Percentiles rank a stretch among this genome's conserved stretches.
Conservation (phyloP, 2,329 filamentous ascomycete species). For the Fusarium clavum region DNA sequence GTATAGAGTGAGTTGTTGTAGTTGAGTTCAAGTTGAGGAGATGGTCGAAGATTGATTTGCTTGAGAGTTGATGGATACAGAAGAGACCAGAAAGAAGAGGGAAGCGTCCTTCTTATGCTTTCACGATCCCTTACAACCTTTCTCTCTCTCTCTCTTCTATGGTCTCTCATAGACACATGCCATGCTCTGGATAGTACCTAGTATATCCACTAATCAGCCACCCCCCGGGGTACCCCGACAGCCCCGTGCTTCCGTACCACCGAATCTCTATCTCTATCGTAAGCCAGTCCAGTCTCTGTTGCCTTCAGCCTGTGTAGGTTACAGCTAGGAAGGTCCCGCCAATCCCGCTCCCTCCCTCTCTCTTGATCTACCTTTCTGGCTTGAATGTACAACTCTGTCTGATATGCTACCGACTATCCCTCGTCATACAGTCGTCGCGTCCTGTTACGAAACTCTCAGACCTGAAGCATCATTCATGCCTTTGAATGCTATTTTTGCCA, state of each 20-base stretch:
- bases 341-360: conserved; percentile 23
- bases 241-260: conserved; percentile 33
- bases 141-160: conserved; percentile 8
- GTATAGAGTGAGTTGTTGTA: conserved; percentile 22
- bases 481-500: conserved; percentile 23
- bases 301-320: background rate
- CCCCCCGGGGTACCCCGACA: conserved; percentile 27
- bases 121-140: conserved; percentile 16
- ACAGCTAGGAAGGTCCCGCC: conserved; percentile 23
- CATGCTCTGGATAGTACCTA: conserved; percentile 5
- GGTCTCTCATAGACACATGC: conserved; percentile 23
- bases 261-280: conserved; percentile 14
- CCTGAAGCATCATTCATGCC: conserved; percentile 1
- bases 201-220: conserved; percentile 1
- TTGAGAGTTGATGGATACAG: conserved; percentile 31
- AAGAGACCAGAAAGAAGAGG: conserved; percentile 37
- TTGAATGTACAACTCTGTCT: background rate
- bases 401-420: background rate
- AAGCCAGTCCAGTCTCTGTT: background rate
- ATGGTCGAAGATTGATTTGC: conserved; percentile 34
- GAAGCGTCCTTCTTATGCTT: conserved; percentile 47
- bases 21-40: conserved; percentile 43
- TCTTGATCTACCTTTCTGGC: background rate
- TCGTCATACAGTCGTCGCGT: conserved; percentile 27
- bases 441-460: conserved; percentile 14